phyloP scores from a whole-genome alignment of 805 yeast genomes.

The Debaryomyces maramus region DNA sequence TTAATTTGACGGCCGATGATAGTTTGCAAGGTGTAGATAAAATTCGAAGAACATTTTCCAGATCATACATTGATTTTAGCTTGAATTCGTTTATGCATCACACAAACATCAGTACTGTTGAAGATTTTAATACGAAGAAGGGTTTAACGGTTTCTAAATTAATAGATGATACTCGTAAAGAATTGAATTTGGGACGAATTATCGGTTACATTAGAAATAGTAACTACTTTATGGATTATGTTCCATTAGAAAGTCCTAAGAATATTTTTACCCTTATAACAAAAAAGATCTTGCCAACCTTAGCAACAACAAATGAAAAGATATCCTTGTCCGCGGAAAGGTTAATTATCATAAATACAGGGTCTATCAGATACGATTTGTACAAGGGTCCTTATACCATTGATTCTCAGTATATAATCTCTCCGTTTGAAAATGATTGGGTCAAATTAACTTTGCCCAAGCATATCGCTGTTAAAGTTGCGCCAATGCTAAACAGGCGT shows the following conservation, averaged over 20 bases:
- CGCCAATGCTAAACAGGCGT: slow-evolving; percentile 56
- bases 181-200: slow-evolving; percentile 52
- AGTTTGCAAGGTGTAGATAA: slow-evolving; percentile 1
- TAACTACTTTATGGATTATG: slow-evolving; percentile 65
- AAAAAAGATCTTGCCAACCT: slow-evolving; percentile 52
- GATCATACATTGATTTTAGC: slow-evolving; percentile 85
- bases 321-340: slow-evolving; percentile 19
- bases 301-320: slow-evolving; percentile 23
- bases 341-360: slow-evolving; percentile 75
- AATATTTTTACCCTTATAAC: slow-evolving; percentile 62
- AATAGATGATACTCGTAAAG: slow-evolving; percentile 44
- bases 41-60: slow-evolving; percentile 31
- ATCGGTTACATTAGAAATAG: slow-evolving; percentile 63
- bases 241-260: slow-evolving; percentile 51
- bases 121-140: slow-evolving; percentile 50
- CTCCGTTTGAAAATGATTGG: slow-evolving; percentile 88
- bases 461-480: slow-evolving; percentile 53
- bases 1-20: slow-evolving; percentile 32
- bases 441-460: slow-evolving; percentile 60
- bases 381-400: slow-evolving; percentile 80
- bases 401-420: slow-evolving; percentile 77
- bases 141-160: slow-evolving; percentile 52
- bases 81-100: slow-evolving; percentile 69
- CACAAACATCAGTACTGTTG: slow-evolving; percentile 28
- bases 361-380: slow-evolving; percentile 83